Base-by-base conservation (phyloP, 768 basidiomycete genomes). In the Russula sp. region DNA sequence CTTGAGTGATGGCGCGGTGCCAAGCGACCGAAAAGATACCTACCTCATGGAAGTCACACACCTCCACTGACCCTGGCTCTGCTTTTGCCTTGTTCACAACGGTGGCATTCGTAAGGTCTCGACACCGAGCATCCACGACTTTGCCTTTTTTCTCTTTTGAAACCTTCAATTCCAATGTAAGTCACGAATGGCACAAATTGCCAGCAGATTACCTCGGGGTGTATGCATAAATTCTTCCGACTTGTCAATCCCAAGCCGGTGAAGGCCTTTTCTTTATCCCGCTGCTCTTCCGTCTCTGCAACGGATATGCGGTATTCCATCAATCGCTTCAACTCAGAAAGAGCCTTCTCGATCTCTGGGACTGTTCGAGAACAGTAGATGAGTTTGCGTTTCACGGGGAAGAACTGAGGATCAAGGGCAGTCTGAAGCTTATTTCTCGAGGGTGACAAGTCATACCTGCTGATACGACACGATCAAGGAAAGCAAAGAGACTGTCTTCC, bases 341-440 rank as follows among this genome's bases (percentile, higher is more conserved):
- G 78, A 0, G 96, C 97, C 72, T 99, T 99, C 73, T 99, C 97
- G 66, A 99, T 99, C 76, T 99, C 97, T 3, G 97, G 97, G 9
- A 99, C 97, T 10, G 97, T 99, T 69, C 97, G 94, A 10, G 97
- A 98, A 73, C 97, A 99, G 73, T 99, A 99, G 64, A 99, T 88
- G 60, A 99, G 85, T 73, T 98, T 98, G 63, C 97, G 83, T 63
- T 87, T 86, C 7, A 88, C 88, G 22, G 93, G 90, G 73, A 93
- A 90, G 75, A 93, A 96, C 93, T 97, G 72, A 18, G 7, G 14
- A 47, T 22, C 50, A 25, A 53, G 41, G 56, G 18, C 25, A 59
- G 57, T 58, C 11, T 25, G 8, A 22, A 3, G 43, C 18, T 2
- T 9, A 32, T 56, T 13, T 16, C 34, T 36, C 7, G 29, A 32